Conservation (phyloP, 306 rosid genomes). For the Trifolium dubium region DNA sequence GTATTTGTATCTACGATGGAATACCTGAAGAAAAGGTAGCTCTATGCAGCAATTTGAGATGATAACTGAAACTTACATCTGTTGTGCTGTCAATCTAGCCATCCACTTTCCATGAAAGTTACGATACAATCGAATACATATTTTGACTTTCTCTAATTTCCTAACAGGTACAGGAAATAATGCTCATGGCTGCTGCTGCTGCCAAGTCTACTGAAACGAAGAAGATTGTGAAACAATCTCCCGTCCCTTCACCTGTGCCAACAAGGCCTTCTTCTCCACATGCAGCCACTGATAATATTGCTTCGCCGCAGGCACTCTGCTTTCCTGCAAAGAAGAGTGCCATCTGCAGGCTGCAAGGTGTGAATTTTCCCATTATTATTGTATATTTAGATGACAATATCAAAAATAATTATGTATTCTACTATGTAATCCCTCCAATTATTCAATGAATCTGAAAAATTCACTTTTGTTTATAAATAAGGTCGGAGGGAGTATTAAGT, state of each 20-base stretch:
- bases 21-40: constrained; percentile 72
- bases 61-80: constrained; percentile 12
- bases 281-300: constrained; percentile 44
- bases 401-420: neutral
- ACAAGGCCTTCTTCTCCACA: constrained; percentile 57
- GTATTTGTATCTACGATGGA: constrained; percentile 61
- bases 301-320: constrained; percentile 49
- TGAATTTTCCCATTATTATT: constrained; percentile 30
- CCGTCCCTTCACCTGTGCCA: constrained; percentile 49
- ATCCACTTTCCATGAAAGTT: neutral
- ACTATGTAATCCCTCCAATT: neutral
- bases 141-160: constrained; percentile 3
- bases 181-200: constrained; percentile 59
- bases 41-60: constrained; percentile 21
- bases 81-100: neutral
- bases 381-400: constrained; percentile 20
- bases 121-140: neutral
- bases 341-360: constrained; percentile 64
- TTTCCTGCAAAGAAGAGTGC: constrained; percentile 53
- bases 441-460: too few relatives aligned
- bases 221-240: constrained; percentile 45
- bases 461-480: too few relatives aligned
- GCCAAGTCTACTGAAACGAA: constrained; percentile 57
- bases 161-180: constrained; percentile 62
- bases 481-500: too few relatives aligned